These are phyloP conservation scores for Cystobasidium tubakii DNA, from an alignment of 768 basidiomycete species.

Conservation along the genomic window DNA sequence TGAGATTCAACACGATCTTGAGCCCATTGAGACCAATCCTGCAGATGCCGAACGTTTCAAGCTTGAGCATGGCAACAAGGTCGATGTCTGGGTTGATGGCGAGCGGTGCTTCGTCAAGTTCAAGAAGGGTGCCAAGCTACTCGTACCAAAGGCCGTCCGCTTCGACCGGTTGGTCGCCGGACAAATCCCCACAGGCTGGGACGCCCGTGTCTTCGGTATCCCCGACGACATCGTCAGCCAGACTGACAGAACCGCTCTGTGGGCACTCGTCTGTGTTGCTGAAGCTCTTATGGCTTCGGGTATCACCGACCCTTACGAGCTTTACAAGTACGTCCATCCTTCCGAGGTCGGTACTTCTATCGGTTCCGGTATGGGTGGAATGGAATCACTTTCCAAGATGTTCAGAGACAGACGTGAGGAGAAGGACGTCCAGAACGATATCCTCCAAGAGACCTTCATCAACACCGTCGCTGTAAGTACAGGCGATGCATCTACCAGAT, in stretches of 20 bases:
- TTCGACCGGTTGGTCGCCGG: slow-evolving; percentile 93
- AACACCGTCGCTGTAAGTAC: slow-evolving; percentile 52
- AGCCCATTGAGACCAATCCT: slow-evolving; percentile 86
- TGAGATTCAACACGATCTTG: slow-evolving; percentile 90
- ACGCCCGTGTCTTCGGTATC: slow-evolving; percentile 91
- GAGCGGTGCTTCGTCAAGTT: slow-evolving; percentile 98
- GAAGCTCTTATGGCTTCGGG: slow-evolving; percentile 96
- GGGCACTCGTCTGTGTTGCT: slow-evolving; percentile 88
- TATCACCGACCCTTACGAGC: slow-evolving; percentile 94
- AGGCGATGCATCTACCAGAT: slow-evolving; percentile 58
- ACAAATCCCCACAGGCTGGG: slow-evolving; percentile 95
- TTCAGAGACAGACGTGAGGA: slow-evolving; percentile 98
- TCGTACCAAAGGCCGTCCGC: slow-evolving; percentile 87
- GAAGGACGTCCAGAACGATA: slow-evolving; percentile 95
- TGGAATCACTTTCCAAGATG: slow-evolving; percentile 71
- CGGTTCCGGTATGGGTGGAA: slow-evolving; percentile 97
- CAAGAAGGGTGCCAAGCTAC: slow-evolving; percentile 86
- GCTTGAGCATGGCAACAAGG: slow-evolving; percentile 90
- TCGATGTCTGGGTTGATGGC: slow-evolving; percentile 81
- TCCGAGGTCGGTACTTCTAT: slow-evolving; percentile 89
- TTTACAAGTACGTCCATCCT: slow-evolving; percentile 94
- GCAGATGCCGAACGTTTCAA: slow-evolving; percentile 92
- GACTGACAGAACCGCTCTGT: slow-evolving; percentile 83
- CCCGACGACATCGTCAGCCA: slow-evolving; percentile 93
- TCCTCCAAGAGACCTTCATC: slow-evolving; percentile 98